A percentile compares a stretch with the other conserved stretches of the same genome.
phyloP scores from a whole-genome alignment of 768 basidiomycete genomes.

The Lactifluus pinguis region DNA sequence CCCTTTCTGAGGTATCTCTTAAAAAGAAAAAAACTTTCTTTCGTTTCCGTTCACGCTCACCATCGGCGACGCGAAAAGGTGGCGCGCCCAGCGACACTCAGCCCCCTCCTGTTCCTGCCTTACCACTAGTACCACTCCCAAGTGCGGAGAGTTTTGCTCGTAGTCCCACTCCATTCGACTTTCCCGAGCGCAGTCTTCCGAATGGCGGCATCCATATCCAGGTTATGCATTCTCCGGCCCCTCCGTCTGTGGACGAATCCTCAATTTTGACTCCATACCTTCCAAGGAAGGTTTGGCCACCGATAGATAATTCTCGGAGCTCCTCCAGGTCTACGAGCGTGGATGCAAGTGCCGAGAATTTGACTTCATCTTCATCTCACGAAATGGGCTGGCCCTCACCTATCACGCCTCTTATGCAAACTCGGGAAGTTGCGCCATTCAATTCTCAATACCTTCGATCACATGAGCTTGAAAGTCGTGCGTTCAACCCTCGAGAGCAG shows the following conservation, averaged over 20 bases:
- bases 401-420: not conserved
- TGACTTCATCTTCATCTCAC: not conserved
- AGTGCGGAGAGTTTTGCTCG: slow-evolving; percentile 7
- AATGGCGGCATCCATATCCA: not conserved
- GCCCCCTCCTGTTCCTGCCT: slow-evolving; percentile 14
- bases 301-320: not conserved
- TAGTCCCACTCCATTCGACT: not conserved
- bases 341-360: not conserved
- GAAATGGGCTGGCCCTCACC: not conserved
- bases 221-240: not conserved
- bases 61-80: slow-evolving; percentile 6
- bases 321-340: not conserved
- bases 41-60: slow-evolving; percentile 12
- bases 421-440: not conserved
- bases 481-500: not conserved
- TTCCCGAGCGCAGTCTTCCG: not conserved
- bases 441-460: not conserved
- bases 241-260: not conserved
- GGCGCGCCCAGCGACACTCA: not conserved
- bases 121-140: slow-evolving; percentile 1
- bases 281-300: not conserved
- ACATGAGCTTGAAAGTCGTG: not conserved
- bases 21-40: slow-evolving; percentile 26
- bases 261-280: not conserved
- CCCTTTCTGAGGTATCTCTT: slow-evolving; percentile 24